These are phyloP conservation scores for Lactuca saligna DNA, from an alignment of 129 eudicot genomes.

Conservation along the genomic window DNA sequence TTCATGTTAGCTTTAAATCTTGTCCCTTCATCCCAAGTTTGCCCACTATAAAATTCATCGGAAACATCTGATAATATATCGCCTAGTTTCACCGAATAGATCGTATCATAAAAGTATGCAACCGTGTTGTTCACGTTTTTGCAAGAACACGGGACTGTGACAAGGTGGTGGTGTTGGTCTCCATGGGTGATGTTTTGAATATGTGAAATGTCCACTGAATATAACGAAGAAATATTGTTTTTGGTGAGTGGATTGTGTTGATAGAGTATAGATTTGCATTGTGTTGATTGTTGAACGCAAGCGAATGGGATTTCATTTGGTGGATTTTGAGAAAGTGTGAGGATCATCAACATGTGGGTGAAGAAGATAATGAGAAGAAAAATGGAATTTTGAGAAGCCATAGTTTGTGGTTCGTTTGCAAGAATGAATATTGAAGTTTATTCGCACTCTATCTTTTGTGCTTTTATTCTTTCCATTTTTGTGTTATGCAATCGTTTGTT, in stretches of 20 bases:
- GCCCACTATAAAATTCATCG: slow-evolving; percentile 52
- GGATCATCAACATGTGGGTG: not conserved
- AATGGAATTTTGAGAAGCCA: slow-evolving; percentile 43
- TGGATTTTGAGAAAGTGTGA: slow-evolving; percentile 18
- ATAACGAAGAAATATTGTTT: slow-evolving; percentile 36
- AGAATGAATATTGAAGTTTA: slow-evolving; percentile 15
- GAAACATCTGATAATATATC: slow-evolving; percentile 57
- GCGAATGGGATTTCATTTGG: slow-evolving; percentile 26
- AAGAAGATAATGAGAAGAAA: slow-evolving; percentile 27
- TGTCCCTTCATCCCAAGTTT: slow-evolving; percentile 49
- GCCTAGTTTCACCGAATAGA: slow-evolving; percentile 30
- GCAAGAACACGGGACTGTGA: slow-evolving; percentile 70
- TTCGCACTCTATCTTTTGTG: slow-evolving; percentile 1
- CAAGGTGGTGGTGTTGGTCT: slow-evolving; percentile 40
- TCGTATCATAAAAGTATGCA: slow-evolving; percentile 62
- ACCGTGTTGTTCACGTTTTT: slow-evolving; percentile 42
- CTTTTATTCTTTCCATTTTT: slow-evolving; percentile 21
- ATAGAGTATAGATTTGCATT: slow-evolving; percentile 57
- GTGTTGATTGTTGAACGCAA: slow-evolving; percentile 34
- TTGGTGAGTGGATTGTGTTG: slow-evolving; percentile 48
- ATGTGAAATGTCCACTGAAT: slow-evolving; percentile 49
- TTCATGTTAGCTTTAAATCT: not conserved
- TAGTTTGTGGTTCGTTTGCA: slow-evolving; percentile 14
- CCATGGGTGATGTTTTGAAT: slow-evolving; percentile 29
- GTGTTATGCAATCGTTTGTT: slow-evolving; percentile 16